Evolutionary conservation across 2,329 filamentous ascomycete species (phyloP).

Genomic region (Stemphylium lycopersici): DNA sequence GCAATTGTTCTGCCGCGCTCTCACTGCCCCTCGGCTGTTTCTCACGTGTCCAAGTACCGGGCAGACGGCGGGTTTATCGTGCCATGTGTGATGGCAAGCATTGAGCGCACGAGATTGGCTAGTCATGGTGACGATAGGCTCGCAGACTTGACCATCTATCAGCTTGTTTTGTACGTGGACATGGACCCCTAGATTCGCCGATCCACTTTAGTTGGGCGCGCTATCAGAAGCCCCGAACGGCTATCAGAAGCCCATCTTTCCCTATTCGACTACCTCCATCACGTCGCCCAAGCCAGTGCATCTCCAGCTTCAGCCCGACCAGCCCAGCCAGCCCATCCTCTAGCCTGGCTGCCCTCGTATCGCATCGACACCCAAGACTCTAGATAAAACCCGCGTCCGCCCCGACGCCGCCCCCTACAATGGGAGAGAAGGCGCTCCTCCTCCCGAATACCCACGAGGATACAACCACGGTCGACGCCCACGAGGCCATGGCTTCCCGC

Average conservation of each 20-base stretch:
- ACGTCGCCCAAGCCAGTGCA: background rate
- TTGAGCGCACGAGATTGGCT: background rate
- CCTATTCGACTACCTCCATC: slow-evolving; percentile 2
- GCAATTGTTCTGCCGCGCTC: slow-evolving; percentile 15
- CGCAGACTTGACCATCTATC: background rate
- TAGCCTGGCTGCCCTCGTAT: background rate
- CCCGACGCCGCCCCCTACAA: slow-evolving; percentile 12
- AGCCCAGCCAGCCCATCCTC: background rate
- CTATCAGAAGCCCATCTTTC: slow-evolving; percentile 17
- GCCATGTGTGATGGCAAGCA: background rate
- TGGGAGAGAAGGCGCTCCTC: slow-evolving; percentile 42
- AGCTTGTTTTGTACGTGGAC: background rate
- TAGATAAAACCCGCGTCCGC: slow-evolving; percentile 1
- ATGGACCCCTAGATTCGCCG: background rate
- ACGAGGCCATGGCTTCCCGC: slow-evolving; percentile 20
- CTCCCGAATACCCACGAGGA: slow-evolving; percentile 29
- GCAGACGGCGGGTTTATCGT: background rate
- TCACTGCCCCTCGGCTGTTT: background rate
- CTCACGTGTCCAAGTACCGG: background rate
- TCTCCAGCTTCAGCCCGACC: slow-evolving; percentile 10
- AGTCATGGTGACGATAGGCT: background rate
- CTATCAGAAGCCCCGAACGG: slow-evolving; percentile 16
- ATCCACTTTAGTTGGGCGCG: slow-evolving; percentile 8
- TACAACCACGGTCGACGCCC: slow-evolving; percentile 4
- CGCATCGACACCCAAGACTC: background rate